A percentile compares a stretch with the other conserved stretches of the same genome.
These are phyloP conservation scores for Silene vulgaris DNA, from an alignment of 179 eudicot genomes.

Conservation along the genomic window DNA sequence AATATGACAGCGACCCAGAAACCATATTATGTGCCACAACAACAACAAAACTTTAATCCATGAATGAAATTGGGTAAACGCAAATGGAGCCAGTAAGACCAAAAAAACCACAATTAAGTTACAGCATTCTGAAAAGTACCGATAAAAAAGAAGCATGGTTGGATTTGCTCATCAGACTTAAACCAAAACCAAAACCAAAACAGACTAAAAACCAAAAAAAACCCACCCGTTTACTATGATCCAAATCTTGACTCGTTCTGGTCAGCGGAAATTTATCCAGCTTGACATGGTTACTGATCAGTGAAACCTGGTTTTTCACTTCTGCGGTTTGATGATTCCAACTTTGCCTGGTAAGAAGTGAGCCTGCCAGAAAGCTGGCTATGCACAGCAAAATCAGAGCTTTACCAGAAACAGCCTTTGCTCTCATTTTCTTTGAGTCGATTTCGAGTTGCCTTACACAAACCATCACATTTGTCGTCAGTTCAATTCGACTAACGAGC, in stretches of 20 bases:
- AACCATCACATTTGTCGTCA: constrained; percentile 20
- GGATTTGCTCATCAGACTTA: too few relatives aligned
- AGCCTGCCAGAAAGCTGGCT: constrained; percentile 67
- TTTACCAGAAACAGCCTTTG: constrained; percentile 47
- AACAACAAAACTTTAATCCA: too few relatives aligned
- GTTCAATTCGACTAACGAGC: neutral
- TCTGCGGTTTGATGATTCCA: constrained; percentile 32
- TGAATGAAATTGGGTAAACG: neutral
- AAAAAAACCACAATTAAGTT: neutral
- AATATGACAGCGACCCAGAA: too few relatives aligned
- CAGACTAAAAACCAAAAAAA: neutral
- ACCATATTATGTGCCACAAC: too few relatives aligned
- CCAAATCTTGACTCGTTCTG: constrained; percentile 28
- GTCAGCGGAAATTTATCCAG: constrained; percentile 22
- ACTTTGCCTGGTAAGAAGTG: constrained; percentile 51
- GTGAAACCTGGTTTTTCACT: constrained; percentile 21
- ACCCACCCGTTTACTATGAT: constrained; percentile 58
- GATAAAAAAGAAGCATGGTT: too few relatives aligned
- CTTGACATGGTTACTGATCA: constrained; percentile 16
- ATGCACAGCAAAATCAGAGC: constrained; percentile 53
- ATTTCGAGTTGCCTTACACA: constrained; percentile 31
- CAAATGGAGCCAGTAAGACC: neutral
- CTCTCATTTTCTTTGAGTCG: constrained; percentile 51
- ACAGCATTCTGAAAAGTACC: neutral
- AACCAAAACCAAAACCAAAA: neutral